Base-by-base conservation (phyloP, 371 early-diverging fungal species). In the Rhizopus arrhizus region DNA sequence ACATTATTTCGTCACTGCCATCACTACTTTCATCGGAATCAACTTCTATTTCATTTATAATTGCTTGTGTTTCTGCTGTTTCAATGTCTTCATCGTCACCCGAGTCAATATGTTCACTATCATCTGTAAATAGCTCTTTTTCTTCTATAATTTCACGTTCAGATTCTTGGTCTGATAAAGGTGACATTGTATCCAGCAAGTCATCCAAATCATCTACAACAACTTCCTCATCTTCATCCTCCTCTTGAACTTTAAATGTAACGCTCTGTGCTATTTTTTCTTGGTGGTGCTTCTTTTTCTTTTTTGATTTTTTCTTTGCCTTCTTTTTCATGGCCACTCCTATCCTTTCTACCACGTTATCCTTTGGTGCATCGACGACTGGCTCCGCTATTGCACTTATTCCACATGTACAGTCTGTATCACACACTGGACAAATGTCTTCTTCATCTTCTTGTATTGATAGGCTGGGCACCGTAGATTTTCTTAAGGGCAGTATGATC, bases 341-440 rank as follows among this genome's bases (percentile, higher is more conserved):
- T 6, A 59, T 16, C 5, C 59, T 41, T 55, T 59, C 65, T 6
- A 64, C 59, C 2, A 60, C 57, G 28, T 34, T 38, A 1, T 33
- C 48, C 1, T 34, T 29, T 46, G 29, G 11, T 41, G 50, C 28
- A 35, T 36, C 42, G 36, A 22, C 50, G 34, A n/a, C 61, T 16
- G 51, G 50, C 15, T 51, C 53, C 29, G 15, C 15, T 8, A 33
- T 35, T 46, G 32, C 52, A 8, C 62, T 56, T 32, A 57, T 66
- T 28, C 79, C 80, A 59, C 86, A 86, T 4, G 85, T 84, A 55
- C 86, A 86, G 57, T 83, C 80, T 16, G 74, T 77, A 43, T 86
- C 86, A 57, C 86, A 86, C 0, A 86, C 75, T 0, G 83, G 81
- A 56, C 86, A 86, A 29, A 86, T 78, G 53, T 85, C 86, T 53